These are phyloP conservation scores for Bjerkandera adusta DNA, from an alignment of 1,284 basidiomycete genomes.

Conservation along the genomic window DNA sequence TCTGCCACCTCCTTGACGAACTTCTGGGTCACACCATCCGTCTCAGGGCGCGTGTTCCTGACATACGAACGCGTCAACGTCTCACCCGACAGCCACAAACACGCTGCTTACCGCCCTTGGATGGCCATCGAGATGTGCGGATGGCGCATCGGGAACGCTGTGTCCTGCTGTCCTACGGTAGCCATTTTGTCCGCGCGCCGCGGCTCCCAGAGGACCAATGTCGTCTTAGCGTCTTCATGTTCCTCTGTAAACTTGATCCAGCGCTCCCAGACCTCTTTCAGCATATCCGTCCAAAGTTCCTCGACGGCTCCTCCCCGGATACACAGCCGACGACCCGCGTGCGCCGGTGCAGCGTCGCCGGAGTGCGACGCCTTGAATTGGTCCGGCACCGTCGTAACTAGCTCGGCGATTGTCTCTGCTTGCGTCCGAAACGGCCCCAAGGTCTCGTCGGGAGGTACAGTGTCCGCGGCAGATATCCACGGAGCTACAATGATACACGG, in stretches of 20 bases:
- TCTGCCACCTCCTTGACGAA: neutral
- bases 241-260: conserved; percentile 25
- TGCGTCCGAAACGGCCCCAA: too few relatives aligned
- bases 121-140: conserved; percentile 19
- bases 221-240: conserved; percentile 20
- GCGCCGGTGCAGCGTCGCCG: conserved; percentile 18
- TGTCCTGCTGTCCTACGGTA: conserved; percentile 15
- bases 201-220: conserved; percentile 23
- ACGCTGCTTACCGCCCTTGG: conserved; percentile 1
- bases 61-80: too few relatives aligned
- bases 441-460: too few relatives aligned
- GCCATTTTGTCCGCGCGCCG: conserved; percentile 17
- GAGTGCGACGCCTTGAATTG: conserved; percentile 21
- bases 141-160: conserved; percentile 19
- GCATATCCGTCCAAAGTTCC: conserved; percentile 20
- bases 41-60: too few relatives aligned
- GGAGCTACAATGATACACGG: too few relatives aligned
- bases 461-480: too few relatives aligned
- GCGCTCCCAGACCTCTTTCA: conserved; percentile 18
- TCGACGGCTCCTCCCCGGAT: conserved; percentile 24
- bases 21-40: too few relatives aligned
- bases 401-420: too few relatives aligned
- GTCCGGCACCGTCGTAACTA: conserved; percentile 16
- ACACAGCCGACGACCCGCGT: conserved; percentile 18
- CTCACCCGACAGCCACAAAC: too few relatives aligned